Evolutionary conservation across 2,329 filamentous ascomycete genomes (phyloP).

Genomic region (Acephala macrosclerotiorum): DNA sequence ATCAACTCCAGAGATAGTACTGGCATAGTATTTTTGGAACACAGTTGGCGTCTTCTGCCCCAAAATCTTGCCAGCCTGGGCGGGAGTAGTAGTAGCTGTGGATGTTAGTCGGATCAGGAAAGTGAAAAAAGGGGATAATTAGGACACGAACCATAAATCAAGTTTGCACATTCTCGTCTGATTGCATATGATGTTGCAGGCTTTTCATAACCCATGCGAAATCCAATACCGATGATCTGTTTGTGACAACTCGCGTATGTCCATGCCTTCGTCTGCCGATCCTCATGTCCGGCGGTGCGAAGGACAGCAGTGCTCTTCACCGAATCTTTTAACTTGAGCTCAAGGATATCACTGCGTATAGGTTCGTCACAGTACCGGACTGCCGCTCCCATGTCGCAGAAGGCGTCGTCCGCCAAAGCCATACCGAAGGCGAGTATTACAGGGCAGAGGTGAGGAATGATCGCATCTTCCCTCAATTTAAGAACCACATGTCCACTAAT

Average conservation of each 20-base stretch:
- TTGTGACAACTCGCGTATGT: neutral
- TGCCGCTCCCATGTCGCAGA: neutral
- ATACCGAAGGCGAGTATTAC: neutral
- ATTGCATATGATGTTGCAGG: conserved; percentile 1
- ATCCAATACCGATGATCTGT: neutral
- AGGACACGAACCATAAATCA: neutral
- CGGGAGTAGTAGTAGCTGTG: neutral
- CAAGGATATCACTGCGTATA: neutral
- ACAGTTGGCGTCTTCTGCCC: neutral
- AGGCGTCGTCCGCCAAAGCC: neutral
- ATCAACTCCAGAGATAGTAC: neutral
- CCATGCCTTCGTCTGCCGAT: neutral
- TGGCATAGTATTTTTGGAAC: neutral
- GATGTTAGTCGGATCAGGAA: neutral
- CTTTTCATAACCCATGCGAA: neutral
- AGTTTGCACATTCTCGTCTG: neutral
- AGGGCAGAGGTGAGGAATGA: neutral
- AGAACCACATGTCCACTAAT: neutral
- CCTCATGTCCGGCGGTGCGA: neutral
- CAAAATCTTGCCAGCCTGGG: neutral
- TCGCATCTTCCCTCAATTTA: neutral
- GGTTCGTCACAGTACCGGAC: neutral
- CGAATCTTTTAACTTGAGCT: neutral
- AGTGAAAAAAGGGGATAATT: neutral
- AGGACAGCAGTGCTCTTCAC: neutral